Evolutionary conservation across 176 grass and related monocot genomes (phyloP).

Genomic region (Avena eriantha): DNA sequence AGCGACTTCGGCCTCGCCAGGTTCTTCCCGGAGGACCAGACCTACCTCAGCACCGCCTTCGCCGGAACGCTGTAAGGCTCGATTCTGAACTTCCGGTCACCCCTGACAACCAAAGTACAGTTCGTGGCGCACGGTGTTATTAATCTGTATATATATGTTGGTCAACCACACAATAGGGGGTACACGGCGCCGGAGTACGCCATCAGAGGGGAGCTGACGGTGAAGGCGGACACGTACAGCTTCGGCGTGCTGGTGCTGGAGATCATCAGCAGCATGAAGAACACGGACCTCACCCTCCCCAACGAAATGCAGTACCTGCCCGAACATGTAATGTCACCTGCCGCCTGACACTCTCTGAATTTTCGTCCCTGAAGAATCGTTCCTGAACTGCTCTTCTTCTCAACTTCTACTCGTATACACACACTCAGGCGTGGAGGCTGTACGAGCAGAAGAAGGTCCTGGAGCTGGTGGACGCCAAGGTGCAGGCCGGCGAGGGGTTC

Average conservation of each 20-base stretch:
- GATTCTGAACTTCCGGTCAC: not conserved
- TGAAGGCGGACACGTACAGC: slow-evolving; percentile 78
- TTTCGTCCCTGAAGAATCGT: not conserved
- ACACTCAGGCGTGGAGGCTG: slow-evolving; percentile 54
- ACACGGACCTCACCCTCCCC: slow-evolving; percentile 56
- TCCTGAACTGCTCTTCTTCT: not conserved
- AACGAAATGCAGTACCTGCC: slow-evolving; percentile 60
- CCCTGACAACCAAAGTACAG: not conserved
- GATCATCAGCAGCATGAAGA: slow-evolving; percentile 70
- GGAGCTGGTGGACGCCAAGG: slow-evolving; percentile 45
- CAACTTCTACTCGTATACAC: not conserved
- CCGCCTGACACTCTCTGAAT: not conserved
- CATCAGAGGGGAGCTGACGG: slow-evolving; percentile 68
- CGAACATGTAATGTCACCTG: too few species aligned
- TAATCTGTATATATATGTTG: not conserved
- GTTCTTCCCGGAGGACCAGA: slow-evolving; percentile 75
- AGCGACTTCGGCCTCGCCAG: slow-evolving; percentile 74
- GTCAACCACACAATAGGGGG: slow-evolving; percentile 37
- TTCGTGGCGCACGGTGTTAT: not conserved
- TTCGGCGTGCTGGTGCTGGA: slow-evolving; percentile 74
- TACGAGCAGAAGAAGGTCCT: slow-evolving; percentile 56
- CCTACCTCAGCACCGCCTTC: slow-evolving; percentile 66
- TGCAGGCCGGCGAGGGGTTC: slow-evolving; percentile 35
- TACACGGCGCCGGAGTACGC: slow-evolving; percentile 80
- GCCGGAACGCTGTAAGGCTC: slow-evolving; percentile 65